Evolutionary conservation across 2,329 filamentous ascomycete genomes (phyloP).

Genomic region (Sclerotinia nivalis): DNA sequence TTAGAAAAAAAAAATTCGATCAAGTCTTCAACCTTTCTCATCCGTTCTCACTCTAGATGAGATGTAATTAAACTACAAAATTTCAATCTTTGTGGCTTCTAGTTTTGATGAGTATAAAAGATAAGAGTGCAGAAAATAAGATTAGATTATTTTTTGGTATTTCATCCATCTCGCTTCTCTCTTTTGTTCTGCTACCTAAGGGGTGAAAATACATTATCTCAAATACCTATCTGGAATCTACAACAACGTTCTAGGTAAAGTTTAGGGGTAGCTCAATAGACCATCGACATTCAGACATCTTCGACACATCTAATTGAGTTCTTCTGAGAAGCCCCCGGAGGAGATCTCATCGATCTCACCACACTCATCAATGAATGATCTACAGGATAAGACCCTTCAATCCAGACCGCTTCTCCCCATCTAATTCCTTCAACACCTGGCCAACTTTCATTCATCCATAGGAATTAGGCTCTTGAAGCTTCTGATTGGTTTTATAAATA

Average conservation of each 20-base stretch:
- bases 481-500: neutral
- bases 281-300: neutral
- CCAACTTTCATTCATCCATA: neutral
- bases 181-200: neutral
- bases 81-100: neutral
- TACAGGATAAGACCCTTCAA: neutral
- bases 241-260: neutral
- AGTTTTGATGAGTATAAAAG: neutral
- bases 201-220: too few species aligned
- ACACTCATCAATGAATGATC: neutral
- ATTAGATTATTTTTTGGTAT: neutral
- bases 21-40: neutral
- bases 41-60: neutral
- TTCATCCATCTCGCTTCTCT: neutral
- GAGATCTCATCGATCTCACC: neutral
- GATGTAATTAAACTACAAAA: conserved; percentile 13
- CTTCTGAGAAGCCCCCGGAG: neutral
- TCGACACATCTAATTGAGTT: too few species aligned
- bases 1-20: neutral
- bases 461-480: neutral
- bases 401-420: neutral
- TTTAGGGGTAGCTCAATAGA: neutral
- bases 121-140: neutral
- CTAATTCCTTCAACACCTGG: too few species aligned
- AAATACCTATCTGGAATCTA: conserved; percentile 2